Conservation (phyloP, 495 filamentous ascomycete genomes). For the Sporormia fimetaria region DNA sequence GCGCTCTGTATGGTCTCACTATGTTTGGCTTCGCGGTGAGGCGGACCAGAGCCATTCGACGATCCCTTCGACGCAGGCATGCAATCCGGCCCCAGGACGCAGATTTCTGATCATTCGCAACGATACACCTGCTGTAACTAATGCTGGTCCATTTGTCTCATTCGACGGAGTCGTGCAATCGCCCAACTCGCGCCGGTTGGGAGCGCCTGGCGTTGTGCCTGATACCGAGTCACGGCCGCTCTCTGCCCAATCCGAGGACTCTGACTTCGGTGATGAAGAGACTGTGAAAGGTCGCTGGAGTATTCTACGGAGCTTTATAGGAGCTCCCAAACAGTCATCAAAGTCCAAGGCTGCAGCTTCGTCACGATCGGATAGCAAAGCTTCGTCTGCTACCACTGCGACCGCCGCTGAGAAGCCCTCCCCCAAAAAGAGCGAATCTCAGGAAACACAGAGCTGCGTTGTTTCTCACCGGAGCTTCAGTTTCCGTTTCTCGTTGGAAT, state of each 20-base stretch:
- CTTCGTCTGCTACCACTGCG: background rate
- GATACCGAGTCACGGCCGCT: slow-evolving; percentile 23
- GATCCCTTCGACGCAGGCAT: slow-evolving; percentile 66
- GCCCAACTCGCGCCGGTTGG: slow-evolving; percentile 34
- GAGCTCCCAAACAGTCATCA: slow-evolving; percentile 14
- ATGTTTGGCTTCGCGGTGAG: slow-evolving; percentile 57
- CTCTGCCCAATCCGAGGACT: slow-evolving; percentile 21
- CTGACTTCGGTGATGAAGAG: slow-evolving; percentile 18
- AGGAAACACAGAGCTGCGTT: slow-evolving; percentile 27
- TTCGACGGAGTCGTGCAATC: slow-evolving; percentile 50
- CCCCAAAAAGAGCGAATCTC: background rate
- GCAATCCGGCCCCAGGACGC: slow-evolving; percentile 79
- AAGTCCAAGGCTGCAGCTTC: slow-evolving; percentile 20
- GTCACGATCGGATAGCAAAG: background rate
- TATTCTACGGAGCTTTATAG: slow-evolving; percentile 56
- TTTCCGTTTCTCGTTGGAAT: slow-evolving; percentile 75
- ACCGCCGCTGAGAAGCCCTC: background rate
- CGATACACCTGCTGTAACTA: slow-evolving; percentile 52
- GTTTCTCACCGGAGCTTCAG: slow-evolving; percentile 49
- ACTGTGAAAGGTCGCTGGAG: slow-evolving; percentile 53
- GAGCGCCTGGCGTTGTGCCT: slow-evolving; percentile 12
- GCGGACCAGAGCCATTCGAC: slow-evolving; percentile 45
- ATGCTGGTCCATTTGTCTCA: slow-evolving; percentile 43
- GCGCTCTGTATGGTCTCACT: slow-evolving; percentile 65
- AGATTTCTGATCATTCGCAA: slow-evolving; percentile 85